Conservation (phyloP, 192 early-diverging fungal species). For the Dimargaris cristalligena region DNA sequence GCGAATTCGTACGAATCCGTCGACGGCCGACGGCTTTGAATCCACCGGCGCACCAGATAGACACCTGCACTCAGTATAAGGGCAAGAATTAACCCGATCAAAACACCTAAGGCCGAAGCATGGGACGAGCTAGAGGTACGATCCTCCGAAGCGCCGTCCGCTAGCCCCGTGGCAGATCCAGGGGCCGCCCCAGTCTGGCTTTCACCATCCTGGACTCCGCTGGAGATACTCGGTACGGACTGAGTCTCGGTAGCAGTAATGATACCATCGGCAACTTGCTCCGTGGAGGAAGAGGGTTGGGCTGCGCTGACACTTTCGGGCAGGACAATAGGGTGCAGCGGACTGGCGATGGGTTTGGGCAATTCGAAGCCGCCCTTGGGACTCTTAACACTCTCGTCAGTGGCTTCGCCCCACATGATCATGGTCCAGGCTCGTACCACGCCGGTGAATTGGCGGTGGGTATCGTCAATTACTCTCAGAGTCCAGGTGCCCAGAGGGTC, state of each 20-base stretch:
- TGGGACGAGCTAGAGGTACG: neutral
- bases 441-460: conserved; percentile 32
- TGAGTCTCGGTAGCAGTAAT: neutral
- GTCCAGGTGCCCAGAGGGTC: conserved; percentile 71
- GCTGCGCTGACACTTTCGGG: neutral
- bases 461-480: conserved; percentile 44
- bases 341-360: neutral
- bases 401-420: conserved; percentile 47
- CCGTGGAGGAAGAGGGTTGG: neutral
- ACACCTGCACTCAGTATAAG: neutral
- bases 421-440: conserved; percentile 48
- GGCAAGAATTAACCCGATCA: neutral
- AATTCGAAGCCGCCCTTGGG: conserved; percentile 1
- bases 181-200: no score
- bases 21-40: neutral
- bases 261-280: neutral
- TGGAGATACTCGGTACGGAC: neutral
- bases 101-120: neutral
- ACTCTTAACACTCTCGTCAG: conserved; percentile 12
- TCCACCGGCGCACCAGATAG: neutral
- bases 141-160: neutral
- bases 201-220: no score
- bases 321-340: neutral
- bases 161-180: no score
- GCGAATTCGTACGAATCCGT: neutral